Percentiles rank a stretch among this genome's conserved stretches.
phyloP scores from a whole-genome alignment of 305 asterid species.

The Ilex paraguariensis region DNA sequence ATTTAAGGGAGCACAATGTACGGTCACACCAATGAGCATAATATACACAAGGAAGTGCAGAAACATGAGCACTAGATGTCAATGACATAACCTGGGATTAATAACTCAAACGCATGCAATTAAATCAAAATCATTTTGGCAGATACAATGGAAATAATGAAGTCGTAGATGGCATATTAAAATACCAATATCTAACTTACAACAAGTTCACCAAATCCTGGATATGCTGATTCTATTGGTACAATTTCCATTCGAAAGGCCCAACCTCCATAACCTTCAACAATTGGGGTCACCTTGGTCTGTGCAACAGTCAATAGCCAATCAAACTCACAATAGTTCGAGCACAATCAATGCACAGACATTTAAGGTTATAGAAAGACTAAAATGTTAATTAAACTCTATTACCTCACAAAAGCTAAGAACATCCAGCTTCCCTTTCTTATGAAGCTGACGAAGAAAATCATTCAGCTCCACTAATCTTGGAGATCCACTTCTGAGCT shows the following conservation, averaged over 20 bases:
- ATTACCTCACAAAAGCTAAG: conserved; percentile 95
- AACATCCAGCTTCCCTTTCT: conserved; percentile 76
- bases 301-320: conserved; percentile 32
- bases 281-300: conserved; percentile 97
- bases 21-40: too few species aligned
- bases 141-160: not conserved
- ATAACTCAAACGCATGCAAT: not conserved
- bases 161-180: not conserved
- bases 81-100: not conserved
- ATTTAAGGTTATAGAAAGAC: too few species aligned
- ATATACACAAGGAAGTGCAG: too few species aligned
- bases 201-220: conserved; percentile 91
- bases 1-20: too few species aligned
- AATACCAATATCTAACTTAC: conserved; percentile 44
- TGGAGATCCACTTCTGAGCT: conserved; percentile 98
- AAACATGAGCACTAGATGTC: not conserved
- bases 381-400: not conserved
- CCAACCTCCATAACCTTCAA: conserved; percentile 99
- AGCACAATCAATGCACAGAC: too few species aligned
- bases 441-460: conserved; percentile 62
- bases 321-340: conserved; percentile 18
- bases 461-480: conserved; percentile 86
- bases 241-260: conserved; percentile 95
- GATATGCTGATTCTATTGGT: conserved; percentile 91
- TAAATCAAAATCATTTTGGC: not conserved